A percentile compares a stretch with the other conserved stretches of the same genome.
phyloP scores from a whole-genome alignment of 352 stramenopile genomes.

The Salisapilia sapeloensis region DNA sequence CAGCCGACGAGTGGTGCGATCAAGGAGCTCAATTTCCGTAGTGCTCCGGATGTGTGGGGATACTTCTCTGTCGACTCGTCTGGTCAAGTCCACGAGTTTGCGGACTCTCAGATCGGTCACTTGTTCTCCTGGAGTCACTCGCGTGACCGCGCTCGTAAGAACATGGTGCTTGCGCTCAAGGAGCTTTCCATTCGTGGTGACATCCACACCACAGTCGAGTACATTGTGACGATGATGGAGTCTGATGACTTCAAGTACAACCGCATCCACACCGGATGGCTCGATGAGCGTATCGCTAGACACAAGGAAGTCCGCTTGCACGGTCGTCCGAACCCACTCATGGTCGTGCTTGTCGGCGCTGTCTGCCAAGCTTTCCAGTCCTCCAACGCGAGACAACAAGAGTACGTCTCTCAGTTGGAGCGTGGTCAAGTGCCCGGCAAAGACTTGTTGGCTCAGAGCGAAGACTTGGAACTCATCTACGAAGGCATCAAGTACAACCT shows the following conservation, averaged over 20 bases:
- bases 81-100: slow-evolving; percentile 99
- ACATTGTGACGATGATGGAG: slow-evolving; percentile 99
- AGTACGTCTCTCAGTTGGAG: slow-evolving; percentile 75
- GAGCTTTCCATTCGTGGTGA: slow-evolving; percentile 99
- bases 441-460: slow-evolving; percentile 65
- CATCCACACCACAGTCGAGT: slow-evolving; percentile 99
- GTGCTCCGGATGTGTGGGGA: slow-evolving; percentile 97
- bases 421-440: slow-evolving; percentile 86
- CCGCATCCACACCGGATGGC: slow-evolving; percentile 97
- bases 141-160: slow-evolving; percentile 94
- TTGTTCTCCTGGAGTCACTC: slow-evolving; percentile 95
- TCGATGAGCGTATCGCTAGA: slow-evolving; percentile 92
- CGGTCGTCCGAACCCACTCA: slow-evolving; percentile 63
- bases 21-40: slow-evolving; percentile 99
- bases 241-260: slow-evolving; percentile 98
- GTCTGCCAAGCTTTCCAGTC: slow-evolving; percentile 72
- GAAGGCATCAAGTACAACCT: slow-evolving; percentile 98
- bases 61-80: slow-evolving; percentile 99
- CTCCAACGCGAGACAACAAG: slow-evolving; percentile 45
- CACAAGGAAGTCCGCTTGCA: slow-evolving; percentile 83
- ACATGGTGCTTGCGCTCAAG: slow-evolving; percentile 96
- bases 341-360: slow-evolving; percentile 81
- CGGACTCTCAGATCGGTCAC: slow-evolving; percentile 99
- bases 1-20: slow-evolving; percentile 95
- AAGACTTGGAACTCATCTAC: slow-evolving; percentile 96